Conservation (phyloP, 129 eudicot genomes). For the Ambrosia trifida region DNA sequence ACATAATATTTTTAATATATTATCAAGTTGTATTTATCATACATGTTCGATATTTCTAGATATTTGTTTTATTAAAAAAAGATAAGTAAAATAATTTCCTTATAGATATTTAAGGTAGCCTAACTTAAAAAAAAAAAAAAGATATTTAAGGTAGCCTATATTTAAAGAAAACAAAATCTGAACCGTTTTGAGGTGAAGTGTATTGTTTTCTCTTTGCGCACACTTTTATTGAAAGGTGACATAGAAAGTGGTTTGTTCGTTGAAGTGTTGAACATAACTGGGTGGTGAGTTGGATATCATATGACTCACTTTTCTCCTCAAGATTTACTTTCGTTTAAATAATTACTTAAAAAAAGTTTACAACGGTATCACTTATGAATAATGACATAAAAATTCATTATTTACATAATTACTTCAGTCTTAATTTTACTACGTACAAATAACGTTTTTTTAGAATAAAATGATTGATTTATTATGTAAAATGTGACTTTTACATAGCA, state of each 20-base stretch:
- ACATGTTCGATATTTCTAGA: too few relatives aligned
- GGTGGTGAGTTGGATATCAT: slow-evolving; percentile 2
- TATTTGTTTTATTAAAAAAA: too few relatives aligned
- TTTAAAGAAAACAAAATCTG: neutral
- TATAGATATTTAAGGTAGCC: neutral
- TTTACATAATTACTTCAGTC: too few relatives aligned
- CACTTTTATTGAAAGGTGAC: slow-evolving; percentile 8
- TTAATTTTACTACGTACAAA: too few relatives aligned
- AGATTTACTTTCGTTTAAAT: neutral
- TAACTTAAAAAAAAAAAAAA: neutral
- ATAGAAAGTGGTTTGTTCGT: neutral
- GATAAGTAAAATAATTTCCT: too few relatives aligned
- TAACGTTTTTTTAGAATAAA: too few relatives aligned
- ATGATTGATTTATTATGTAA: too few relatives aligned
- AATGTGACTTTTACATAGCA: too few relatives aligned
- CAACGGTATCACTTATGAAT: too few relatives aligned
- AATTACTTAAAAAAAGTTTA: neutral
- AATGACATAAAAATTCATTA: too few relatives aligned
- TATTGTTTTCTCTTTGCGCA: neutral
- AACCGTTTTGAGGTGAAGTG: neutral
- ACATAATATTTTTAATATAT: too few relatives aligned
- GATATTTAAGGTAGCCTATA: neutral
- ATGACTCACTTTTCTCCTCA: neutral
- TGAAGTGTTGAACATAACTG: neutral
- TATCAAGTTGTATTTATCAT: too few relatives aligned